These are phyloP conservation scores for Sanghuangporus baumii DNA, from an alignment of 1,284 basidiomycete genomes.

Conservation along the genomic window DNA sequence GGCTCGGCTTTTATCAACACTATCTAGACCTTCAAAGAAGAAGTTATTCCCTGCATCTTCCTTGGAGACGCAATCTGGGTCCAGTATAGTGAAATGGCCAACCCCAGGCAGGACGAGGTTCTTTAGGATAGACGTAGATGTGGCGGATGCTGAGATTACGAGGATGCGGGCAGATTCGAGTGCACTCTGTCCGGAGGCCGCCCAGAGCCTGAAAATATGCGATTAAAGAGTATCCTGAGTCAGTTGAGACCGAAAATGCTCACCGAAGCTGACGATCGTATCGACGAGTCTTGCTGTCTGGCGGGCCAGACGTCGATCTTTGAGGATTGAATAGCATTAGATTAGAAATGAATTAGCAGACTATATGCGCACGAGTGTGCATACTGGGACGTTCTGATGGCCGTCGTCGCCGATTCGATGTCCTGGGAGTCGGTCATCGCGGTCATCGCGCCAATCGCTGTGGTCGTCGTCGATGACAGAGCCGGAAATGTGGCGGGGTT, in stretches of 20 bases:
- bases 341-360: not conserved
- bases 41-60: slow-evolving; percentile 94
- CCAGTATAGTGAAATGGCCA: slow-evolving; percentile 87
- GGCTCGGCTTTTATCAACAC: slow-evolving; percentile 78
- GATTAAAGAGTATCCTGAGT: not conserved
- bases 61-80: slow-evolving; percentile 52
- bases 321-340: slow-evolving; percentile 8
- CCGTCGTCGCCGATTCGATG: slow-evolving; percentile 46
- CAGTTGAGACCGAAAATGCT: slow-evolving; percentile 20
- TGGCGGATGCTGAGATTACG: slow-evolving; percentile 75
- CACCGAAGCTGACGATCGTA: slow-evolving; percentile 92
- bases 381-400: slow-evolving; percentile 30
- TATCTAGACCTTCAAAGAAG: slow-evolving; percentile 76
- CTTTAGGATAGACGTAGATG: slow-evolving; percentile 84
- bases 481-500: not conserved
- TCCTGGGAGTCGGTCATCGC: slow-evolving; percentile 36
- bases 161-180: slow-evolving; percentile 84
- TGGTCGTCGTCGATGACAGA: not conserved
- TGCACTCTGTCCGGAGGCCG: slow-evolving; percentile 87
- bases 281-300: slow-evolving; percentile 81
- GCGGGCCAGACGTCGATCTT: slow-evolving; percentile 36
- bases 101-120: slow-evolving; percentile 95
- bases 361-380: slow-evolving; percentile 3
- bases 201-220: slow-evolving; percentile 72
- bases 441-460: not conserved